Evolutionary conservation across 2,329 filamentous ascomycete genomes (phyloP).

Genomic region (Paecilomyces sp.): DNA sequence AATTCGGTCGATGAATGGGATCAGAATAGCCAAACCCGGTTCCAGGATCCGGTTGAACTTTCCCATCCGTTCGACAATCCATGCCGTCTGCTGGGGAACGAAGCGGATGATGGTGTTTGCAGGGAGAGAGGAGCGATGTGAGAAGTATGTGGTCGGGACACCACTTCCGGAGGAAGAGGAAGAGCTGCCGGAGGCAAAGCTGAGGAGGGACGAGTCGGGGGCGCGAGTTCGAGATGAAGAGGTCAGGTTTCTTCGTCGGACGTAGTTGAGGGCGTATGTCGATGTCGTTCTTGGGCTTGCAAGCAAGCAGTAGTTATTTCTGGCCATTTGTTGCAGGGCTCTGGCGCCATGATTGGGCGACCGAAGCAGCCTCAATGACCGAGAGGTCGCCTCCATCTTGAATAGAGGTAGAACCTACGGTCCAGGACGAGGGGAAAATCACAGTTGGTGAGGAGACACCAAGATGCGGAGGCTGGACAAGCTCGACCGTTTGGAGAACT

Average conservation of each 20-base stretch:
- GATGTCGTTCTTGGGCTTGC: conserved; percentile 9
- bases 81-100: conserved; percentile 98
- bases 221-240: conserved; percentile 20
- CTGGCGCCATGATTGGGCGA: conserved; percentile 12
- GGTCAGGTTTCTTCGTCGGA: conserved; percentile 22
- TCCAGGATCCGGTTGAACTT: conserved; percentile 91
- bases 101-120: conserved; percentile 94
- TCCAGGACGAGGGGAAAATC: background rate
- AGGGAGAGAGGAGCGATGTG: conserved; percentile 59
- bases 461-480: background rate
- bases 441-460: background rate
- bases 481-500: background rate
- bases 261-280: conserved; percentile 14
- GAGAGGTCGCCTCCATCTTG: conserved; percentile 32
- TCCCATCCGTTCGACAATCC: conserved; percentile 99
- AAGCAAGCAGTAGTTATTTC: conserved; percentile 11
- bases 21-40: conserved; percentile 79
- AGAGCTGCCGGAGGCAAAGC: conserved; percentile 17
- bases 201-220: conserved; percentile 26
- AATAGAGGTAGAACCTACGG: background rate
- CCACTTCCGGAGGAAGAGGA: conserved; percentile 19
- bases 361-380: conserved; percentile 27
- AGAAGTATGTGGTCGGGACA: conserved; percentile 68
- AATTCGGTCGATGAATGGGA: conserved; percentile 90
- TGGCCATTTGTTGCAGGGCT: conserved; percentile 15